A percentile compares a stretch with the other conserved stretches of the same genome.
These are phyloP conservation scores for Aspergillus ostianus DNA, from an alignment of 495 filamentous ascomycete species.

Conservation along the genomic window DNA sequence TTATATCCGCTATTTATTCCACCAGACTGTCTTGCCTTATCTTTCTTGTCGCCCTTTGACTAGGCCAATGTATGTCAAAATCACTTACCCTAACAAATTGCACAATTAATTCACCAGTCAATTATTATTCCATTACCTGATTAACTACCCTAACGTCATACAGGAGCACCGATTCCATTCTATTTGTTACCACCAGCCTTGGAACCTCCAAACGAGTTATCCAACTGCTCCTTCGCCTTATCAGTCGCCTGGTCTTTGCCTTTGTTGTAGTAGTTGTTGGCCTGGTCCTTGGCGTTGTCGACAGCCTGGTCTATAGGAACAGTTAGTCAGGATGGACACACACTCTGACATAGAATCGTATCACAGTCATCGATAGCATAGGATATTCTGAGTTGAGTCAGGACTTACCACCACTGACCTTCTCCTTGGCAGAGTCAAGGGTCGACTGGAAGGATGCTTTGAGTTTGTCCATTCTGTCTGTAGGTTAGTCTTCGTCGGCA, in stretches of 20 bases:
- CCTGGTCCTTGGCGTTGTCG: background rate
- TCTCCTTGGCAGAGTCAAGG: constrained; percentile 6
- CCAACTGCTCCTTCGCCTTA: background rate
- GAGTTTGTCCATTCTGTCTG: constrained; percentile 10
- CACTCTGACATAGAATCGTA: too few relatives aligned
- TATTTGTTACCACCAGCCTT: background rate
- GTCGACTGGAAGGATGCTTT: constrained; percentile 2
- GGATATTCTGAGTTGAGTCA: too few relatives aligned
- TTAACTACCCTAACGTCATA: background rate
- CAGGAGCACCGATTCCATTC: background rate
- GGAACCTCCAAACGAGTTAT: background rate
- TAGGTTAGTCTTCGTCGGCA: background rate
- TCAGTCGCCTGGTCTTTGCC: constrained; percentile 9
- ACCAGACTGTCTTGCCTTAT: too few relatives aligned
- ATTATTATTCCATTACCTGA: background rate
- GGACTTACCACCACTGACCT: constrained; percentile 1
- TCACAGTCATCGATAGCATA: too few relatives aligned
- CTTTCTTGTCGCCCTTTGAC: too few relatives aligned
- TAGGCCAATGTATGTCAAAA: too few relatives aligned
- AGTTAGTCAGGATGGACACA: too few relatives aligned
- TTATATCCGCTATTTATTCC: too few relatives aligned
- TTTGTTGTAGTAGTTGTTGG: background rate
- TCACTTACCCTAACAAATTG: background rate
- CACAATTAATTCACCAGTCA: background rate
- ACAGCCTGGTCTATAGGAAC: background rate